Percentiles rank a stretch among this genome's conserved stretches.
These are phyloP conservation scores for Phytophthora ohioensis DNA, from an alignment of 352 stramenopile species.

Conservation along the genomic window DNA sequence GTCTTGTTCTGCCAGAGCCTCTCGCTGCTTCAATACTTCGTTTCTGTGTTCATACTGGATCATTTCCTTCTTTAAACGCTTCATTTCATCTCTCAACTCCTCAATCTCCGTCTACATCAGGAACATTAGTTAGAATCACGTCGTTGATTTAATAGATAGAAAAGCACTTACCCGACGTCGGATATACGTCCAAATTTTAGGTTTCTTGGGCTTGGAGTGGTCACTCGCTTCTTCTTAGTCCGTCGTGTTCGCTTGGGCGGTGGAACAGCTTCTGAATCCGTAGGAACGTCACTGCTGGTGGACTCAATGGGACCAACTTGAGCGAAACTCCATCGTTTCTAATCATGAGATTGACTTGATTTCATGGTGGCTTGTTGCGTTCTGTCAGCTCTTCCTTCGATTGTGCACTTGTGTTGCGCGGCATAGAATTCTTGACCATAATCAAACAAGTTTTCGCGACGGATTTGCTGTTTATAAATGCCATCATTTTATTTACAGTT, in stretches of 20 bases:
- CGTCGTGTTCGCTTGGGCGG: not conserved
- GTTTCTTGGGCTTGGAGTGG: conserved; percentile 12
- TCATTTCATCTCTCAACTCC: conserved; percentile 22
- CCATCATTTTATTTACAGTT: too few species aligned
- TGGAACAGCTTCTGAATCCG: not conserved
- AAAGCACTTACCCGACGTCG: conserved; percentile 7
- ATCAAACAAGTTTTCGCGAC: not conserved
- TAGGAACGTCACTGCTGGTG: not conserved
- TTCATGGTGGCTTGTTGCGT: conserved; percentile 1
- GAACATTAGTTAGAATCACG: not conserved
- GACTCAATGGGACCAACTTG: too few species aligned
- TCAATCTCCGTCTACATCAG: conserved; percentile 20
- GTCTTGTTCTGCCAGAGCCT: conserved; percentile 16
- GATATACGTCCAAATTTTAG: conserved; percentile 27
- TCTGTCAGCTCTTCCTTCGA: not conserved
- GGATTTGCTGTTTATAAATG: not conserved
- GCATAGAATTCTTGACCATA: conserved; percentile 2
- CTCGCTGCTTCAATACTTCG: not conserved
- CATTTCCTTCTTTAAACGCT: conserved; percentile 23
- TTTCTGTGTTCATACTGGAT: not conserved
- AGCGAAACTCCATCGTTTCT: not conserved
- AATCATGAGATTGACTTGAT: conserved; percentile 9
- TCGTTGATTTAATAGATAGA: not conserved
- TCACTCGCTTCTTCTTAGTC: conserved; percentile 1
- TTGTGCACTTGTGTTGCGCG: not conserved